Percentiles rank a stretch among this genome's conserved stretches.
Conservation (phyloP, 768 basidiomycete genomes). For the Hygrophorus pudorinus region DNA sequence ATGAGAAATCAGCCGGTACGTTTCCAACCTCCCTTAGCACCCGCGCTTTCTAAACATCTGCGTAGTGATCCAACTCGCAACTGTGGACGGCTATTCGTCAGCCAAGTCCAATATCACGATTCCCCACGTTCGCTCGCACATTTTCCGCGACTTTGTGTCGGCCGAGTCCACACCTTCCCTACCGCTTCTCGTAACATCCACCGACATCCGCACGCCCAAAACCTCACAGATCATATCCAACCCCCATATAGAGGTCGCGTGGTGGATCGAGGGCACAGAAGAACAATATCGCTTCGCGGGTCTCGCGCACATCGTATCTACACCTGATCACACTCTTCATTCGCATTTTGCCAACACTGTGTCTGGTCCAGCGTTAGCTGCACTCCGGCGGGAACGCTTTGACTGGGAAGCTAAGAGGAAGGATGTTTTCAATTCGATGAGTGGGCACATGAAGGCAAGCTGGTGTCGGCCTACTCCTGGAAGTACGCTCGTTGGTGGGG, state of each 20-base stretch:
- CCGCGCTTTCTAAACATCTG: constrained; percentile 1
- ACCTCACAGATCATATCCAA: constrained; percentile 42
- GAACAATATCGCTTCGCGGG: constrained; percentile 73
- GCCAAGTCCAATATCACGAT: constrained; percentile 19
- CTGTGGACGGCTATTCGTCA: constrained; percentile 21
- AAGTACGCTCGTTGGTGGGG: constrained; percentile 34
- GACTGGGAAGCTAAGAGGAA: constrained; percentile 61
- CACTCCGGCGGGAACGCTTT: constrained; percentile 30
- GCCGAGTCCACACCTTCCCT: constrained; percentile 30
- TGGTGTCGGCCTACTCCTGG: constrained; percentile 70
- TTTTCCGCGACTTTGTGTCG: constrained; percentile 51
- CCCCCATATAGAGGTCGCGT: constrained; percentile 49
- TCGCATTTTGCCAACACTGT: constrained; percentile 4
- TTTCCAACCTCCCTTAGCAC: constrained; percentile 2
- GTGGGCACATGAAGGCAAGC: constrained; percentile 52
- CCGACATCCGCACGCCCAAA: constrained; percentile 69
- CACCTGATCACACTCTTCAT: constrained; percentile 22
- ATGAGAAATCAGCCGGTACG: constrained; percentile 30
- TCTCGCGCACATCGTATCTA: constrained; percentile 43
- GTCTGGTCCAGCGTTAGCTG: constrained; percentile 16
- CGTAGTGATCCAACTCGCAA: constrained; percentile 40
- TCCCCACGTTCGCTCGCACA: constrained; percentile 56
- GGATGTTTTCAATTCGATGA: constrained; percentile 51
- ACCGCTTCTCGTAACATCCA: constrained; percentile 57
- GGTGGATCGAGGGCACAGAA: constrained; percentile 59